These are phyloP conservation scores for Diversispora eburnea DNA, from an alignment of 192 early-diverging fungal species.

Conservation along the genomic window DNA sequence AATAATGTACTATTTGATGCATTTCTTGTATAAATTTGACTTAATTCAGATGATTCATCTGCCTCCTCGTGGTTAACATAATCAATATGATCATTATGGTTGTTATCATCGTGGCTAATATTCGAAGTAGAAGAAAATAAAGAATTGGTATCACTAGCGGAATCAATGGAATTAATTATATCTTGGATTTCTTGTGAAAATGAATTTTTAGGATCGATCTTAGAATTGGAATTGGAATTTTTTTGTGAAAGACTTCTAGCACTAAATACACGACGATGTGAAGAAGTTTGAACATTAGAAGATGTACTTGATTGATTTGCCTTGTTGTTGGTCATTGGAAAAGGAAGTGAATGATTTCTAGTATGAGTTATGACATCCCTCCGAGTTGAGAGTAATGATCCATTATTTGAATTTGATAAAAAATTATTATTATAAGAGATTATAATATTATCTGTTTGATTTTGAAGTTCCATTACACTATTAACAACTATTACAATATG, in stretches of 20 bases:
- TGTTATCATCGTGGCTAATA: no score
- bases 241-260: background rate
- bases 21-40: background rate
- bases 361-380: conserved; percentile 1
- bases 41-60: background rate
- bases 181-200: background rate
- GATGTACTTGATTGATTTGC: background rate
- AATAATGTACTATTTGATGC: background rate
- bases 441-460: background rate
- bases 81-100: no score
- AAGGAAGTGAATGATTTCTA: background rate
- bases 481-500: no score
- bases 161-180: background rate
- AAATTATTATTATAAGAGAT: background rate
- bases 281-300: background rate
- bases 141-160: no score
- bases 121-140: no score
- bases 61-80: background rate
- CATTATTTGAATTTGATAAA: background rate
- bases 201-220: background rate
- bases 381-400: background rate
- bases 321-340: background rate
- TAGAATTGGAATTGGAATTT: background rate
- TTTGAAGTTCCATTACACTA: background rate
- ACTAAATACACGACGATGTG: conserved; percentile 11